These are phyloP conservation scores for Recurvomyces mirabilis DNA, from an alignment of 495 filamentous ascomycete species.

Conservation along the genomic window DNA sequence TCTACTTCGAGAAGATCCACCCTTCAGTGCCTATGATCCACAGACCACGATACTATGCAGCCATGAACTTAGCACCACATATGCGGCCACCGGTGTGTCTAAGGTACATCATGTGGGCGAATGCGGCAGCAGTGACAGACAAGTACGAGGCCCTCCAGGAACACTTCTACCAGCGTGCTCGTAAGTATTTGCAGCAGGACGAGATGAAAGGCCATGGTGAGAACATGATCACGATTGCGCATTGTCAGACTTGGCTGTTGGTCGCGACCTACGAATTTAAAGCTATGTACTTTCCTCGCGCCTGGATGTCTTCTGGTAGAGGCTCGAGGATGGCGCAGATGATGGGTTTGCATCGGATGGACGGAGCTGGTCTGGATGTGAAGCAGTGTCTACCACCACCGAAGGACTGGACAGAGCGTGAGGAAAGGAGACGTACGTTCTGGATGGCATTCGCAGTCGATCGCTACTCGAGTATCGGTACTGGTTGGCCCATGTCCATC, in stretches of 20 bases:
- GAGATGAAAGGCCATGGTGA: conserved; percentile 93
- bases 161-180: conserved; percentile 74
- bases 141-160: conserved; percentile 66
- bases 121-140: conserved; percentile 71
- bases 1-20: conserved; percentile 87
- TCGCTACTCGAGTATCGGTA: conserved; percentile 91
- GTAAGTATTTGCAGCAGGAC: conserved; percentile 81
- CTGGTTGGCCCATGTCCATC: conserved; percentile 90
- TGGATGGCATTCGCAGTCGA: conserved; percentile 89
- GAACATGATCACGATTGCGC: conserved; percentile 64
- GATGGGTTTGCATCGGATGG: conserved; percentile 86
- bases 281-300: conserved; percentile 93
- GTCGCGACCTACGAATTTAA: conserved; percentile 84
- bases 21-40: conserved; percentile 80
- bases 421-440: conserved; percentile 84
- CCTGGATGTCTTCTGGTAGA: conserved; percentile 84
- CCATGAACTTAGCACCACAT: conserved; percentile 72
- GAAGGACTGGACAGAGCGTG: conserved; percentile 83
- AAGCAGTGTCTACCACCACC: conserved; percentile 81
- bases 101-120: conserved; percentile 88
- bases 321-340: conserved; percentile 69
- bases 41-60: conserved; percentile 69
- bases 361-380: conserved; percentile 77
- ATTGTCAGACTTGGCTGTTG: conserved; percentile 73
- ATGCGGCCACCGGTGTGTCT: conserved; percentile 80